Evolutionary conservation across 225 moss, liverwort and hornwort species (phyloP), one percentile per base, ranked within the genome.

Genomic region (Anthoceros angustus): DNA sequence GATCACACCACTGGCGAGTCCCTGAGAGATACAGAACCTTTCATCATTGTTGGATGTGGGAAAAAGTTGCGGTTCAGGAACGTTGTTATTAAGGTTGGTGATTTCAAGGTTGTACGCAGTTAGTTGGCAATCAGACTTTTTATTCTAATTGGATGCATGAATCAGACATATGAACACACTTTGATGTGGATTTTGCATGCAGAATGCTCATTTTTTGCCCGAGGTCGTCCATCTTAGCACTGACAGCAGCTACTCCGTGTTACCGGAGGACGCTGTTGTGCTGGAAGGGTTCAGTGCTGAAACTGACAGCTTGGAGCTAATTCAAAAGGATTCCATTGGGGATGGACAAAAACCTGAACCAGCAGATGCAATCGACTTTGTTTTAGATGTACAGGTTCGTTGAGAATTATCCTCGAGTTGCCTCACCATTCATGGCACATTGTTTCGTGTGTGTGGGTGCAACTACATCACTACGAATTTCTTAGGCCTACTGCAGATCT

Each of bases 181-280:
- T 7, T 55, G n/a, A 20, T 55, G 18, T 55, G 41, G 40, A 66
- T 43, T 43, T 66, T 43, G 42, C 26, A 18, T 80, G 94, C 87
- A 95, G 94, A 95, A 95, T 80, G 94, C 86, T 49, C 83, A 82
- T 65, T 88, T 84, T 88, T 71, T 95, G 62, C 86, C 73, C 75
- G 87, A 90, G 60, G 78, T 78, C 64, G 75, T 91, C 62, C 80
- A 86, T 74, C 86, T 95, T 16, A 85, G 90, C 74, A 68, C 75
- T 72, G 83, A 81, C 61, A 88, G 94, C 73, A 80, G 82, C 25
- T 95, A 86, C 64, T 79, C 76, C 77, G 88, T 83, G 42, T 79
- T 77, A 50, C 71, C 70, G 10, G 94, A 91, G 66, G 94, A 91
- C 78, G 88, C 85, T 61, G 90, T 86, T 55, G 65, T 86, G 70